Percentiles rank a stretch among this genome's conserved stretches.
These are phyloP conservation scores for Quercus parvula DNA, from an alignment of 306 rosid genomes.

Conservation along the genomic window DNA sequence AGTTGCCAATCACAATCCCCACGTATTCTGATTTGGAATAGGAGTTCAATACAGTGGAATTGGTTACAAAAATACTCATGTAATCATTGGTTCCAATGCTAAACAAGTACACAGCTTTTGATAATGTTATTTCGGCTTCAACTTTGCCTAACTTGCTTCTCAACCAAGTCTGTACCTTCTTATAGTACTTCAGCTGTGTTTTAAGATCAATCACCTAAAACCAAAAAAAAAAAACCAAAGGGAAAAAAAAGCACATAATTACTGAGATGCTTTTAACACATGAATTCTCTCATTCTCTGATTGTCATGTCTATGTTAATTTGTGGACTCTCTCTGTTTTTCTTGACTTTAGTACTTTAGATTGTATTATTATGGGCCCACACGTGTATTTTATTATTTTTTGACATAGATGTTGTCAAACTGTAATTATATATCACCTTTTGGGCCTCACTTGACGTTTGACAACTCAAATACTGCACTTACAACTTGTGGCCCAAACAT, in stretches of 20 bases:
- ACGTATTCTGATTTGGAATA: constrained; percentile 53
- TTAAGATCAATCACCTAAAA: constrained; percentile 71
- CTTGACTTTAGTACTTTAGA: background rate
- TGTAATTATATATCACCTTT: background rate
- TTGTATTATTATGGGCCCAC: background rate
- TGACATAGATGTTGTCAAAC: background rate
- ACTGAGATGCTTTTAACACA: too few relatives aligned
- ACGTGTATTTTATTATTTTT: background rate
- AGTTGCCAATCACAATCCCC: constrained; percentile 62
- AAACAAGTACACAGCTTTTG: constrained; percentile 71
- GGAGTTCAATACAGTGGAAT: constrained; percentile 45
- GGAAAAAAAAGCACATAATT: background rate
- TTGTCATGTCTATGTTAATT: background rate
- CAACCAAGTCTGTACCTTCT: constrained; percentile 40
- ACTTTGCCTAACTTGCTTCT: constrained; percentile 42
- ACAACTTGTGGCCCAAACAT: constrained; percentile 24
- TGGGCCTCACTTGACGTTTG: constrained; percentile 12
- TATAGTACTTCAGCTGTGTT: constrained; percentile 55
- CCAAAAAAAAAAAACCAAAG: background rate
- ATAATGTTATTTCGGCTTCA: constrained; percentile 38
- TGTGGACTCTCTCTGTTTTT: background rate
- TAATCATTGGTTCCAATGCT: constrained; percentile 80
- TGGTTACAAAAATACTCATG: constrained; percentile 44
- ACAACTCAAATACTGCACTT: constrained; percentile 6
- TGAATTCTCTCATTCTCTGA: background rate